A percentile compares a stretch with the other conserved stretches of the same genome.
Conservation (phyloP, 2,329 filamentous ascomycete species). For the Tolypocladium ovalisporum region DNA sequence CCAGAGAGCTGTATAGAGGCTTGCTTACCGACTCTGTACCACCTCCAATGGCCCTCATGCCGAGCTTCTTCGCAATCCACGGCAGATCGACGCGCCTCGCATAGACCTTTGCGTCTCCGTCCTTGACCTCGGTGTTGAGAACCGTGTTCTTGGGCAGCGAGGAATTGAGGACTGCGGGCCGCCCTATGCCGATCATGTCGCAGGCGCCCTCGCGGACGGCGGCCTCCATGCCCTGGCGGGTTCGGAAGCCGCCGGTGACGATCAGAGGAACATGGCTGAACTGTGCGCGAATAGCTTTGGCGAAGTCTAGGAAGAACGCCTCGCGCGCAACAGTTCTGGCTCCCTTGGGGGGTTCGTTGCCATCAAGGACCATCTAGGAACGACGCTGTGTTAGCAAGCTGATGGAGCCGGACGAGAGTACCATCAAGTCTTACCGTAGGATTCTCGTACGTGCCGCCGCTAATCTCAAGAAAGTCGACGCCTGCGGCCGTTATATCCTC, state of each 20-base stretch:
- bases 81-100: slow-evolving; percentile 12
- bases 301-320: slow-evolving; percentile 60
- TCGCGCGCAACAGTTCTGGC: slow-evolving; percentile 40
- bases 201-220: slow-evolving; percentile 26
- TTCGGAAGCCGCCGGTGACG: slow-evolving; percentile 55
- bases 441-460: slow-evolving; percentile 50
- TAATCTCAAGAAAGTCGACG: slow-evolving; percentile 59
- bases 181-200: slow-evolving; percentile 28
- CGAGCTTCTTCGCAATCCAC: slow-evolving; percentile 12
- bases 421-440: slow-evolving; percentile 23
- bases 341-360: background rate
- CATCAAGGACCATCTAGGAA: background rate
- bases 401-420: background rate
- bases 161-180: slow-evolving; percentile 28
- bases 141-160: slow-evolving; percentile 22
- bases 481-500: slow-evolving; percentile 33
- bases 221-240: slow-evolving; percentile 27
- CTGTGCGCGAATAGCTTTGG: slow-evolving; percentile 33
- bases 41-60: slow-evolving; percentile 5
- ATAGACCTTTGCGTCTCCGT: slow-evolving; percentile 21
- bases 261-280: slow-evolving; percentile 36
- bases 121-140: slow-evolving; percentile 20
- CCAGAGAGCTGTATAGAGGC: background rate
- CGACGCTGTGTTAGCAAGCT: background rate
- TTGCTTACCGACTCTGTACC: slow-evolving; percentile 7